A percentile compares a stretch with the other conserved stretches of the same genome.
phyloP scores from a whole-genome alignment of 768 basidiomycete species.

The Gelatoporia subvermispora region DNA sequence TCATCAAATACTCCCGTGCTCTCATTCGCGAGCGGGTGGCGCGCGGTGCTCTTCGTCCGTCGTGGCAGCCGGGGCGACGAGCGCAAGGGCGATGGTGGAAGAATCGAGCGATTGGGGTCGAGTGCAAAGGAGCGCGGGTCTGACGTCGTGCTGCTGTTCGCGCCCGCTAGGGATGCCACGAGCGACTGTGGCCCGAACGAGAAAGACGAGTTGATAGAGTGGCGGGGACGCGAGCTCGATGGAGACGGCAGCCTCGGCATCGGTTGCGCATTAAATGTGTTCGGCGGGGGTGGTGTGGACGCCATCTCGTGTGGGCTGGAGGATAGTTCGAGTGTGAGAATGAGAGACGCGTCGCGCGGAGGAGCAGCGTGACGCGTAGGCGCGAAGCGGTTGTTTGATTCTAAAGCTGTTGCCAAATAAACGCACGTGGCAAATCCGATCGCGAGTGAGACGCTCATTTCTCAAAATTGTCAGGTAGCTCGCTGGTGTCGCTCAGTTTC shows the following conservation, averaged over 20 bases:
- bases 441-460: not conserved
- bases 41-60: slow-evolving; percentile 41
- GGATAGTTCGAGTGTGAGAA: not conserved
- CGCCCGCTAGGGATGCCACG: slow-evolving; percentile 64
- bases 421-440: slow-evolving; percentile 1
- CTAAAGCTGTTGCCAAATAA: slow-evolving; percentile 20
- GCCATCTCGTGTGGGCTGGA: not conserved
- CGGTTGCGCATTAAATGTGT: not conserved
- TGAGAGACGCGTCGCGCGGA: not conserved
- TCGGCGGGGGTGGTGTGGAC: slow-evolving; percentile 1
- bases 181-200: slow-evolving; percentile 79
- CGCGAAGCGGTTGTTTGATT: slow-evolving; percentile 17
- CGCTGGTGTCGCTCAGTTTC: not conserved
- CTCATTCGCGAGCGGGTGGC: slow-evolving; percentile 76
- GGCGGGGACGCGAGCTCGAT: slow-evolving; percentile 46
- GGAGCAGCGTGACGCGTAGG: not conserved
- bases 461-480: not conserved
- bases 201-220: slow-evolving; percentile 75
- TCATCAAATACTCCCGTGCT: slow-evolving; percentile 72
- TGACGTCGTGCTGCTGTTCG: slow-evolving; percentile 57
- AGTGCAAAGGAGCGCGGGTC: slow-evolving; percentile 52
- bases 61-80: slow-evolving; percentile 61
- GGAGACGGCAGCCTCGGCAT: slow-evolving; percentile 21
- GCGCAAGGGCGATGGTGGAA: slow-evolving; percentile 65
- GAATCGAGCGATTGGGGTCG: slow-evolving; percentile 77